These are phyloP conservation scores for Carpinus viminea DNA, from an alignment of 306 rosid genomes.

Conservation along the genomic window DNA sequence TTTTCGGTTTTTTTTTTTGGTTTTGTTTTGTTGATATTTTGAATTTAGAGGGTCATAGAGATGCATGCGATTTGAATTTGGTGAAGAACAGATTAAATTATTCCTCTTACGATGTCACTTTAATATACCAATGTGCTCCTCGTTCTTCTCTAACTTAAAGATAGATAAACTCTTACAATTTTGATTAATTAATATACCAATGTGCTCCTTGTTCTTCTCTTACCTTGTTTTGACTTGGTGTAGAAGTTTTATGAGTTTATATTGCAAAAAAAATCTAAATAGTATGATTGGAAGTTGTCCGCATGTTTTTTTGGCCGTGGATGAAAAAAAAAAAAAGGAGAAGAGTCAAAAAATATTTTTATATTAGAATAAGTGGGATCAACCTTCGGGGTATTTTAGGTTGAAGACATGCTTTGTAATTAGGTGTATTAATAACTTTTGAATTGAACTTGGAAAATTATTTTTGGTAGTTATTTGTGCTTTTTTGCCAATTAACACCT, in stretches of 20 bases:
- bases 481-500: background rate
- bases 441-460: background rate
- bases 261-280: background rate
- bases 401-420: background rate
- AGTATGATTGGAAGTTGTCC: background rate
- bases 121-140: background rate
- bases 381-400: background rate
- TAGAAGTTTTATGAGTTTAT: background rate
- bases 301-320: background rate
- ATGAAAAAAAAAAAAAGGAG: no score
- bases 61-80: background rate
- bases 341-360: background rate
- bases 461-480: background rate
- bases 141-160: no score
- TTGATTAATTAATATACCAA: background rate
- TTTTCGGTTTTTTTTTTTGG: background rate
- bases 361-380: background rate
- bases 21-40: background rate
- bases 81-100: background rate
- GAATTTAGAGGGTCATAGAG: background rate
- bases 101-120: background rate
- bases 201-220: background rate
- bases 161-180: no score
- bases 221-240: background rate
- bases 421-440: background rate